Percentiles rank a stretch among this genome's conserved stretches.
Conservation (phyloP, 345 rosid genomes). For the Cardamine occulta region DNA sequence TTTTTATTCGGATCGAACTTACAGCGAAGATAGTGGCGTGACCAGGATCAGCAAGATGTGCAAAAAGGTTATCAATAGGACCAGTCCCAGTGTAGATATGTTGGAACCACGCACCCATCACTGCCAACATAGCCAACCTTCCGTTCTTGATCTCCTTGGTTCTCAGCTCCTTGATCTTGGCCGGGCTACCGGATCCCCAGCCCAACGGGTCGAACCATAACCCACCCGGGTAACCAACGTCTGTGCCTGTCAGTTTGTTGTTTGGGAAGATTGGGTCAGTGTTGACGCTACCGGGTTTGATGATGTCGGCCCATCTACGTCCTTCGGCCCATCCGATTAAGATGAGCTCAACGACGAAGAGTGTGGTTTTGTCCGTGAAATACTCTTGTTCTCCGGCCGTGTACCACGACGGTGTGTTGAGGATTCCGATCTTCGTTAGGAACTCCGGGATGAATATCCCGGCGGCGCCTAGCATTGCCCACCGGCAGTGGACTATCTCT, state of each 20-base stretch:
- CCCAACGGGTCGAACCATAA: conserved; percentile 98
- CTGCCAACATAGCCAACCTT: conserved; percentile 96
- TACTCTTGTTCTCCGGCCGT: conserved; percentile 78
- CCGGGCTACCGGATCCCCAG: conserved; percentile 85
- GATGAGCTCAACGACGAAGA: conserved; percentile 75
- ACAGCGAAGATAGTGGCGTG: conserved; percentile 93
- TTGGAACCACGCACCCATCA: conserved; percentile 99
- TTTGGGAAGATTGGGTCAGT: conserved; percentile 96
- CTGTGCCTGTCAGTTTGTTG: conserved; percentile 95
- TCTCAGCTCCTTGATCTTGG: conserved; percentile 85
- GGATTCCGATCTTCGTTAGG: conserved; percentile 80
- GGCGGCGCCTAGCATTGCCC: conserved; percentile 99
- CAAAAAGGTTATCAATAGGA: conserved; percentile 94
- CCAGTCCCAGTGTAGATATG: conserved; percentile 97
- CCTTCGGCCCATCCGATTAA: conserved; percentile 99
- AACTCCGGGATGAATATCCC: conserved; percentile 97
- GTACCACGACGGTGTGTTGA: conserved; percentile 98
- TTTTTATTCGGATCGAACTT: conserved; percentile 35
- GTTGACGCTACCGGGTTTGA: conserved; percentile 95
- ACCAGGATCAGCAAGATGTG: conserved; percentile 98
- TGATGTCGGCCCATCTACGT: conserved; percentile 92
- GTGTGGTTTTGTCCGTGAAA: conserved; percentile 91
- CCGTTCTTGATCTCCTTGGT: conserved; percentile 98
- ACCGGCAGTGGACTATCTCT: conserved; percentile 90
- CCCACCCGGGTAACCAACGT: conserved; percentile 99